Evolutionary conservation across 2,329 filamentous ascomycete species (phyloP), one percentile per base, ranked within the genome.

Genomic region (Fusarium sp.): DNA sequence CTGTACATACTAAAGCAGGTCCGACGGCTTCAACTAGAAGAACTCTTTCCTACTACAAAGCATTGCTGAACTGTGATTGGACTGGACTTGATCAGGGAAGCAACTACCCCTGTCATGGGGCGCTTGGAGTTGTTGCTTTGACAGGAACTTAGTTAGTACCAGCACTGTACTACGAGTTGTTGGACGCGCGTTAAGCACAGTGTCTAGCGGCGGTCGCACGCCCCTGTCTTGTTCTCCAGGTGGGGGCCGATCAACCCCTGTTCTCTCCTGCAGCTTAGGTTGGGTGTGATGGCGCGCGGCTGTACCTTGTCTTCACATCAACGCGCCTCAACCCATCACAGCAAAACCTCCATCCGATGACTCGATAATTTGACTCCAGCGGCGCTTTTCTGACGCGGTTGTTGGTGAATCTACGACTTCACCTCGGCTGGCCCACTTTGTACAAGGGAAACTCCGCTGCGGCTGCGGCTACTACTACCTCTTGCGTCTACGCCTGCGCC

Each of bases 281-380:
- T 67, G 64, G 54, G 61, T 58, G 60, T 73, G 62, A 61, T 65
- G 67, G 74, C 67, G 71, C 70, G 74, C 74, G 74, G 73, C 73
- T 75, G 73, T 75, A 67, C 73, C 61, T 61, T 60, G 63, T 64
- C 50, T 61, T 67, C 61, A 63, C 49, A 75, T 71, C 67, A 71
- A 70, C 65, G 71, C 69, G 71, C 69, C 65, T 64, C 59, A 60
- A 64, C 64, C 64, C 60, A 75, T 73, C 70, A 71, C 56, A 59
- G 57, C 53, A 59, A 59, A 56, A 23, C 58, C 52, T 60, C 48
- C 45, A 57, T 30, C 59, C 56, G 65, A 60, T 65, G 30, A 61
- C 54, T 59, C 37, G 63, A 64, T 60, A 56, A 65, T 52, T 59
- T 64, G 70, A 54, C 63, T 67, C 49, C 32, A 58, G 42, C 20